Percentiles rank a stretch among this genome's conserved stretches.
Conservation (phyloP, 768 basidiomycete species). For the Trametes cingulata region DNA sequence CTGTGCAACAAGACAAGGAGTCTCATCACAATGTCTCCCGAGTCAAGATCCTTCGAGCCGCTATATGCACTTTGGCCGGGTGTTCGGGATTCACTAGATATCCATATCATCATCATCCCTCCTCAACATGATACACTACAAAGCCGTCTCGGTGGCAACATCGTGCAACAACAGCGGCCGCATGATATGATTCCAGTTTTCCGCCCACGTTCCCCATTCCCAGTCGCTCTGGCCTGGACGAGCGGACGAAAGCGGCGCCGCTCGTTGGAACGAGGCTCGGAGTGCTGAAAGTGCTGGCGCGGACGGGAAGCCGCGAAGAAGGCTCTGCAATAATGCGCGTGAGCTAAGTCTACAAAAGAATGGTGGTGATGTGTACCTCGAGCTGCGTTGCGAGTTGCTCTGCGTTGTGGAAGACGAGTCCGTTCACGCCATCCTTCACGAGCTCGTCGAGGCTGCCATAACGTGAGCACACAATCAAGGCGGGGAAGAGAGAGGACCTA, state of each 20-base stretch:
- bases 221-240: constrained; percentile 31
- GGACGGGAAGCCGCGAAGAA: constrained; percentile 62
- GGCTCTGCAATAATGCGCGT: constrained; percentile 40
- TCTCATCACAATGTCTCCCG: too few species aligned
- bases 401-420: constrained; percentile 71
- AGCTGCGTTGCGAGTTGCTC: constrained; percentile 71
- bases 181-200: constrained; percentile 78
- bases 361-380: constrained; percentile 44
- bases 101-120: not conserved
- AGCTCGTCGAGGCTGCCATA: constrained; percentile 75
- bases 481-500: constrained; percentile 37
- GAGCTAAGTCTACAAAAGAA: not conserved
- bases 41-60: too few species aligned
- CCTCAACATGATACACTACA: not conserved
- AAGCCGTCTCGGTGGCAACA: constrained; percentile 18
- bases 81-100: too few species aligned
- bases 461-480: not conserved
- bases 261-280: constrained; percentile 47
- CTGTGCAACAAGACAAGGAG: too few species aligned
- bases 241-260: constrained; percentile 6
- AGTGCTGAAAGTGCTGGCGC: constrained; percentile 52
- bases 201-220: constrained; percentile 79
- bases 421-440: constrained; percentile 83
- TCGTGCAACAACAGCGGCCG: constrained; percentile 52
- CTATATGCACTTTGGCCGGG: too few species aligned